phyloP scores from a whole-genome alignment of 202 grass and related monocot genomes.

The Elaeis oleifera region DNA sequence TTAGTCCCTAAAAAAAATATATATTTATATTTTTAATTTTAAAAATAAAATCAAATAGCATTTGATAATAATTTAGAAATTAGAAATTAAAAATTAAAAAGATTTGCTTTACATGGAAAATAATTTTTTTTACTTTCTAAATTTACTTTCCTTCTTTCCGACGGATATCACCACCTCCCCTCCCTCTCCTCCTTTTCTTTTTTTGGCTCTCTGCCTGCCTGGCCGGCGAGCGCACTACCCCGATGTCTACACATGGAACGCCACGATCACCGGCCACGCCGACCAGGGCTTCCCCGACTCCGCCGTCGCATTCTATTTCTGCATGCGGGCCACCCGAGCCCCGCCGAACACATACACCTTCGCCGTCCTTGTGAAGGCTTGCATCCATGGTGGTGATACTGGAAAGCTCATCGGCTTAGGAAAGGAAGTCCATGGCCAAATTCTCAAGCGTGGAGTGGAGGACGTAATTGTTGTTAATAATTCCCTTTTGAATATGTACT shows the following conservation, averaged over 20 bases:
- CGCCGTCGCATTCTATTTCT: slow-evolving; percentile 10
- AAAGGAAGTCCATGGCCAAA: slow-evolving; percentile 37
- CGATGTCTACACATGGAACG: slow-evolving; percentile 36
- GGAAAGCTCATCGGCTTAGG: background rate
- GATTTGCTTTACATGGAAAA: no score
- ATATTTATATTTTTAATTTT: no score
- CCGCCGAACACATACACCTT: slow-evolving; percentile 1
- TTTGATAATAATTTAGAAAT: no score
- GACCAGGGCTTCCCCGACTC: background rate
- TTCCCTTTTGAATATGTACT: slow-evolving; percentile 16
- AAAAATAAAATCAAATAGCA: no score
- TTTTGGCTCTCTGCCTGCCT: no score
- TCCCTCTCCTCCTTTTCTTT: no score
- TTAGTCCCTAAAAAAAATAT: no score
- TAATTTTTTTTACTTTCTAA: no score
- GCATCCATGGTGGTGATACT: background rate
- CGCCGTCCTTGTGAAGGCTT: slow-evolving; percentile 8
- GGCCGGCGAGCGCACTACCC: background rate
- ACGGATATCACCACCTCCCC: no score
- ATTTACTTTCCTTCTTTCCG: no score
- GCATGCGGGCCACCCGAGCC: background rate
- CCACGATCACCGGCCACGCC: slow-evolving; percentile 8
- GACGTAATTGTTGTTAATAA: slow-evolving; percentile 8
- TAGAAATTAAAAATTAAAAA: no score
- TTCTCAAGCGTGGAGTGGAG: slow-evolving; percentile 34